phyloP scores from a whole-genome alignment of 305 asterid species.

The Striga hermonthica region DNA sequence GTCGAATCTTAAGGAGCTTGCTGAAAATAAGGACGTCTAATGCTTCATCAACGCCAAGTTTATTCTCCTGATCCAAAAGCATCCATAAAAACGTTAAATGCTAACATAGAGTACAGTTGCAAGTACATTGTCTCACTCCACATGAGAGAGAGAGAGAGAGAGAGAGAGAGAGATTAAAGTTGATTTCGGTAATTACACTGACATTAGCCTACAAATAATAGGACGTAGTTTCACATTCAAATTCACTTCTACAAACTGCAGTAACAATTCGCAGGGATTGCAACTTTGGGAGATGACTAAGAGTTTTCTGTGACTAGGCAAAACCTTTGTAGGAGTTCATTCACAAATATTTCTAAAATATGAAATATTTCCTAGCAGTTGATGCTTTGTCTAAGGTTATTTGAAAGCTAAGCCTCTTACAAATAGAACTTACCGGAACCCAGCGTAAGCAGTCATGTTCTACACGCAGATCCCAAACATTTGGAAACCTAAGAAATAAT shows the following conservation, averaged over 20 bases:
- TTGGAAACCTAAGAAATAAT: conserved; percentile 65
- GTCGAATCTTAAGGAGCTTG: conserved; percentile 18
- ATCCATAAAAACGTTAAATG: too few relatives aligned
- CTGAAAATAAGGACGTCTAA: conserved; percentile 79
- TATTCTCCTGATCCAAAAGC: conserved; percentile 57
- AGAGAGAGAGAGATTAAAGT: too few relatives aligned
- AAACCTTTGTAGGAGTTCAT: neutral
- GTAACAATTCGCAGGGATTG: neutral
- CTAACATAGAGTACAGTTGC: too few relatives aligned
- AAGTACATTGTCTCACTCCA: too few relatives aligned
- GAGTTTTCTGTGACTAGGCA: neutral
- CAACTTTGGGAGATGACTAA: neutral
- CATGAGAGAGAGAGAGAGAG: too few relatives aligned
- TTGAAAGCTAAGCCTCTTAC: neutral
- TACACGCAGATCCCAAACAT: conserved; percentile 71
- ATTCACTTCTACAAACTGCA: too few relatives aligned
- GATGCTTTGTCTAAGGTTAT: neutral
- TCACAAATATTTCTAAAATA: too few relatives aligned
- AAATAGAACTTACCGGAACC: conserved; percentile 77
- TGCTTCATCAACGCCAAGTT: conserved; percentile 80
- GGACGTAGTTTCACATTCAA: too few relatives aligned
- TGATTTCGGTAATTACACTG: too few relatives aligned
- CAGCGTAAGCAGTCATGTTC: conserved; percentile 79
- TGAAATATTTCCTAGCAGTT: conserved; percentile 1
- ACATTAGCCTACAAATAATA: too few relatives aligned